Conservation (phyloP, 2,329 filamentous ascomycete species). For the Talaromyces sp. region DNA sequence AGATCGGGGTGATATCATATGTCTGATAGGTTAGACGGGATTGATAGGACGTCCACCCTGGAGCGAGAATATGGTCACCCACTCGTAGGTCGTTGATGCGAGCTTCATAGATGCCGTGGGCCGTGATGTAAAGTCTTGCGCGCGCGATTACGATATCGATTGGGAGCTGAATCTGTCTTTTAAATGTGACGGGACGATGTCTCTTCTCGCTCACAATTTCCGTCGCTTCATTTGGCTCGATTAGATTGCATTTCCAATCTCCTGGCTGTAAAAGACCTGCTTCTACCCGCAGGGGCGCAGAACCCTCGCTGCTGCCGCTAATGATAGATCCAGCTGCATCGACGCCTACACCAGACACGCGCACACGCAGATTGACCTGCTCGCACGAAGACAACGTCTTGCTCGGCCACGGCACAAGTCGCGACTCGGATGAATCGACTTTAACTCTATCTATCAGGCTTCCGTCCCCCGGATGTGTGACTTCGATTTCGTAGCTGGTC, state of each 20-base stretch:
- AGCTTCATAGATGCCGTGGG: background rate
- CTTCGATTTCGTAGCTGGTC: conserved; percentile 28
- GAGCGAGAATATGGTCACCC: conserved; percentile 25
- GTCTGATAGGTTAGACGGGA: conserved; percentile 39
- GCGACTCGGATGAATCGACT: conserved; percentile 21
- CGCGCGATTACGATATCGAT: background rate
- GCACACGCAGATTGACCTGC: conserved; percentile 21
- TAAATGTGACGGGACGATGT: background rate
- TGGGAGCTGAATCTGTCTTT: background rate
- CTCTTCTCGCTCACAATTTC: background rate
- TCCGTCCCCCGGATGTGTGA: conserved; percentile 22
- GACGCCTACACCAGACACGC: background rate
- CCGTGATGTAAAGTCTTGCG: conserved; percentile 2
- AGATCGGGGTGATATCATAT: conserved; percentile 40
- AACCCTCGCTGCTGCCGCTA: background rate
- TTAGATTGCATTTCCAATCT: background rate
- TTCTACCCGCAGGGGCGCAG: background rate
- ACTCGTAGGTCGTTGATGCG: conserved; percentile 14
- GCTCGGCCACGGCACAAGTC: conserved; percentile 29
- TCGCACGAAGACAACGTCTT: conserved; percentile 23
- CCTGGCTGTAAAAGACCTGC: background rate
- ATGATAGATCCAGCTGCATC: background rate
- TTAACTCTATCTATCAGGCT: conserved; percentile 18
- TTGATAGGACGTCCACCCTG: conserved; percentile 33
- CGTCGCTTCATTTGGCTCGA: background rate